Evolutionary conservation across 2,329 filamentous ascomycete species (phyloP), one percentile per base, ranked within the genome.

Genomic region (Teratosphaeria zuluensis): DNA sequence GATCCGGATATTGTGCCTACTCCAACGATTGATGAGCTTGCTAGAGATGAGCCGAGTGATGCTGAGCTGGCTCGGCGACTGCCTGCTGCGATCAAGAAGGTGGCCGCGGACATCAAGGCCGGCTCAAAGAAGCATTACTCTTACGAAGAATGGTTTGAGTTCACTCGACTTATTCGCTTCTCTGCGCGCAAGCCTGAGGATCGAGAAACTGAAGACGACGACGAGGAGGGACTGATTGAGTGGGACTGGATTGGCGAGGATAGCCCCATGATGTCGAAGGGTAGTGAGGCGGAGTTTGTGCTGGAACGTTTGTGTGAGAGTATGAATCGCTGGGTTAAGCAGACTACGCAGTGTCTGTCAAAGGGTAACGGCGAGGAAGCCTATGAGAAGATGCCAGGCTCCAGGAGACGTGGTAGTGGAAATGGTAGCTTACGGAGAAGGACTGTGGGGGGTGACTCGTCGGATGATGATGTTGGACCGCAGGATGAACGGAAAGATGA

Each of bases 71-170:
- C 82, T 0, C 73, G 78, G 2, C 77, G 79, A 55, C 73, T 96
- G 9, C 84, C 89, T 1, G 80, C 84, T 35, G 86, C 88, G 63
- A 94, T 96, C 58, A 78, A 83, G 14, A 78, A 77, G 30, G 83
- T 89, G 0, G 83, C 84, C 1, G 76, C 81, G 54, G 83, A 94
- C 68, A 75, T 88, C 35, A 80, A 82, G 19, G 72, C 77, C 52
- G 73, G 78, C 4, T 79, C 82, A 1, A 78, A 80, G 0, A 85
- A 84, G 58, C 81, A 80, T 57, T 96, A 96, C 70, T 79, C 77
- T 0, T 96, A 91, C 63, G 84, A 91, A 64, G 87, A 95, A 69
- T 95, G 91, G 92, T 87, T 88, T 0, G 89, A 89, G 76, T 94
- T 90, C 65, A 85, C 92, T 7, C 82, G 83, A 24, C 78, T 96